These are phyloP conservation scores for Polytrichum commune DNA, from an alignment of 225 moss, liverwort and hornwort species.

Conservation along the genomic window DNA sequence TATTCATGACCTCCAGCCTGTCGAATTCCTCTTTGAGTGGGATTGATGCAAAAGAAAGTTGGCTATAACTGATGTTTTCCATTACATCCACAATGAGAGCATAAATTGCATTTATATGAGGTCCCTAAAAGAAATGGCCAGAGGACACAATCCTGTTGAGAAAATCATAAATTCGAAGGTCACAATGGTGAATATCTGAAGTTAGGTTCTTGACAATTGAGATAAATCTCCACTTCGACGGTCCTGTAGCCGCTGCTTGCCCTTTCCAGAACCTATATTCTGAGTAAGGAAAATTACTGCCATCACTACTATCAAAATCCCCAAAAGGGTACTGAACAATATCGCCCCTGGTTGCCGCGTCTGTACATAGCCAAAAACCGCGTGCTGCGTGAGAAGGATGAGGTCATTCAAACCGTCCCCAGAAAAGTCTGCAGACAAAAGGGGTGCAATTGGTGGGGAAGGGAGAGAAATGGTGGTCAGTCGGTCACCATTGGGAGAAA, in stretches of 20 bases:
- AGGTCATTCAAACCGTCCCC: slow-evolving; percentile 63
- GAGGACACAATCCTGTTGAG: no score
- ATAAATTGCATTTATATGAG: no score
- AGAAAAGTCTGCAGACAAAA: slow-evolving; percentile 45
- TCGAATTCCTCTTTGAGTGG: no score
- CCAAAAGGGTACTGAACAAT: slow-evolving; percentile 56
- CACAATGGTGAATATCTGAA: neutral
- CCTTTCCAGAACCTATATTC: slow-evolving; percentile 41
- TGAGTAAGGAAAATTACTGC: slow-evolving; percentile 52
- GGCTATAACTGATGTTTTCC: no score
- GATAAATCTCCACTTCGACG: slow-evolving; percentile 4
- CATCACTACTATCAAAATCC: slow-evolving; percentile 55
- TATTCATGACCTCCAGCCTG: no score
- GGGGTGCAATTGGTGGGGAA: slow-evolving; percentile 32
- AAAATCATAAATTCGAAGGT: no score
- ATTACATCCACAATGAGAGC: no score
- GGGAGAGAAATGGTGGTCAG: slow-evolving; percentile 34
- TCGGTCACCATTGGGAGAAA: slow-evolving; percentile 53
- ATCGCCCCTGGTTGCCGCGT: slow-evolving; percentile 61
- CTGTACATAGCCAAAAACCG: slow-evolving; percentile 53
- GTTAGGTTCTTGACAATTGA: neutral
- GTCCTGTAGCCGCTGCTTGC: slow-evolving; percentile 38
- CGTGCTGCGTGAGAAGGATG: slow-evolving; percentile 39
- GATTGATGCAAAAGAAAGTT: no score
- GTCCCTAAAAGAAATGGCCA: no score